Percentiles rank a stretch among this genome's conserved stretches.
Evolutionary conservation across 202 grass and related monocot species (phyloP).

Genomic region (Musa balbisiana): DNA sequence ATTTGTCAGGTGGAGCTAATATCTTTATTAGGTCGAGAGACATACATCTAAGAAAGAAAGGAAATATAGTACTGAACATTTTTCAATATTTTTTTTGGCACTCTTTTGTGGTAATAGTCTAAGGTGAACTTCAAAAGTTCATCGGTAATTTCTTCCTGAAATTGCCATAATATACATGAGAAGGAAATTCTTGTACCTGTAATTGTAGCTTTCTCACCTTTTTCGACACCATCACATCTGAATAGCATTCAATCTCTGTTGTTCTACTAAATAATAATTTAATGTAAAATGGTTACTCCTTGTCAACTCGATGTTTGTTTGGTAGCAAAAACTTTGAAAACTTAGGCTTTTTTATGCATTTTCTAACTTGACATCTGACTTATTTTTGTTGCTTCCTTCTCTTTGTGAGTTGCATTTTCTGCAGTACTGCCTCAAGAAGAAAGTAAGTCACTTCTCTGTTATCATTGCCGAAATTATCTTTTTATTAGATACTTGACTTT

Average conservation of each 20-base stretch:
- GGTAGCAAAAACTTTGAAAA: constrained; percentile 7
- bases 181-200: neutral
- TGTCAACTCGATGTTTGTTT: neutral
- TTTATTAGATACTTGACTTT: constrained; percentile 20
- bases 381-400: constrained; percentile 30
- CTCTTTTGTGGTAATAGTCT: neutral
- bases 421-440: constrained; percentile 89
- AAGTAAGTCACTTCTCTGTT: constrained; percentile 51
- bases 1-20: too few relatives aligned
- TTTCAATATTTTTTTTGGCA: neutral
- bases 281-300: neutral
- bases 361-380: constrained; percentile 32
- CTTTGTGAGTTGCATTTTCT: constrained; percentile 29
- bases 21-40: too few relatives aligned
- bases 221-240: neutral
- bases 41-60: too few relatives aligned
- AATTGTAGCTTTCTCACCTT: neutral
- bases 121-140: neutral
- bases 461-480: neutral
- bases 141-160: neutral
- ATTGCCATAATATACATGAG: neutral
- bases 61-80: neutral
- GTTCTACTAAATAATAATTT: neutral
- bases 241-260: neutral
- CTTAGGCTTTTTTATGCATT: neutral